phyloP scores from a whole-genome alignment of 768 basidiomycete species.

The Lactifluus subvellereus region DNA sequence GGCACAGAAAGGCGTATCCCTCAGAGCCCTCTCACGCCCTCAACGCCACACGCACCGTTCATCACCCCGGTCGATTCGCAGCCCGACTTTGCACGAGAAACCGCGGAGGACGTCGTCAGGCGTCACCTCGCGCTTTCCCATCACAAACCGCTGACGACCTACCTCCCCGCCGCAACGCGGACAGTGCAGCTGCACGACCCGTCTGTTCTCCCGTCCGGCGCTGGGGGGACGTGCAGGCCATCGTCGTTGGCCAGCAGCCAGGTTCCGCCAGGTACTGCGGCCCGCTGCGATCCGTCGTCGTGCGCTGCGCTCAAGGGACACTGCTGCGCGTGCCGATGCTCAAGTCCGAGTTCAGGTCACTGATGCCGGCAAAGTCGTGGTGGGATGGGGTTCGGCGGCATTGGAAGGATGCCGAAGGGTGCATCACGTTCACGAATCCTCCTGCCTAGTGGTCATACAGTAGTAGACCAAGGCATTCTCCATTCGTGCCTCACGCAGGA shows the following conservation, averaged over 20 bases:
- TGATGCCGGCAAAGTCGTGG: conserved; percentile 59
- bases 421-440: conserved; percentile 6
- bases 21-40: conserved; percentile 2
- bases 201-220: not conserved
- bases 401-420: conserved; percentile 12
- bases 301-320: conserved; percentile 51
- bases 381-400: conserved; percentile 58
- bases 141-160: conserved; percentile 39
- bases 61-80: conserved; percentile 49
- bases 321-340: conserved; percentile 50
- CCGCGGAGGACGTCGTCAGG: conserved; percentile 49
- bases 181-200: conserved; percentile 31
- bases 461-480: too few species aligned
- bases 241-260: conserved; percentile 28
- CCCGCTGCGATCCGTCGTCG: conserved; percentile 36
- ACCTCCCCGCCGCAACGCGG: conserved; percentile 24
- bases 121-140: conserved; percentile 62
- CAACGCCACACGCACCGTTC: conserved; percentile 48
- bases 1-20: conserved; percentile 41
- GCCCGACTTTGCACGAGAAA: conserved; percentile 52
- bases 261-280: conserved; percentile 44
- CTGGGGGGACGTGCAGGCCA: conserved; percentile 4
- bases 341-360: conserved; percentile 54
- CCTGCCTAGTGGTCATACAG: not conserved
- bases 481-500: too few species aligned